These are phyloP conservation scores for Fagopyrum esculentum DNA, from an alignment of 148 eudicot species.

Conservation along the genomic window DNA sequence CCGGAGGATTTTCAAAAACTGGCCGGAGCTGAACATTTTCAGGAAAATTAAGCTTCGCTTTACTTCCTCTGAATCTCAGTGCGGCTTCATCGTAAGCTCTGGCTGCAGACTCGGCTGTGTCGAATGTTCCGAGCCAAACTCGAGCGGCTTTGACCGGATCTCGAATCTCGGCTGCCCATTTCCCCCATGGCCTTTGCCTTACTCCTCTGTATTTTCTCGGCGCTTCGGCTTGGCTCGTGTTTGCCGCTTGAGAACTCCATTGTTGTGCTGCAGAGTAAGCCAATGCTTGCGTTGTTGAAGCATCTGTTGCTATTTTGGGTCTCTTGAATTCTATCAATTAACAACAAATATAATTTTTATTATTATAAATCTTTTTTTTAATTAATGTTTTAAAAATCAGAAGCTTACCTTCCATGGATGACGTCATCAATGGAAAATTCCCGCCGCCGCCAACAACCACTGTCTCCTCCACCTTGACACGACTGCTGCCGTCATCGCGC, in stretches of 20 bases:
- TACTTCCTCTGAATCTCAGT: slow-evolving; percentile 57
- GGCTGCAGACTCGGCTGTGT: slow-evolving; percentile 75
- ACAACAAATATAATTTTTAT: neutral
- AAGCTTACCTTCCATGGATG: neutral
- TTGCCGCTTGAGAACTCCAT: neutral
- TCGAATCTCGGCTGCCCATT: slow-evolving; percentile 85
- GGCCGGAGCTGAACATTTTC: slow-evolving; percentile 38
- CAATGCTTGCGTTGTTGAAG: neutral
- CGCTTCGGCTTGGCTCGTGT: neutral
- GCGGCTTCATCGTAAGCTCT: slow-evolving; percentile 75
- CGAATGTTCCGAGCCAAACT: slow-evolving; percentile 79
- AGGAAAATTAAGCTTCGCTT: slow-evolving; percentile 82
- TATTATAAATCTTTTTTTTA: no score
- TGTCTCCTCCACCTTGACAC: slow-evolving; percentile 6
- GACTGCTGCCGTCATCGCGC: slow-evolving; percentile 22
- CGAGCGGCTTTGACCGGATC: slow-evolving; percentile 73
- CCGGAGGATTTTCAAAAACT: neutral
- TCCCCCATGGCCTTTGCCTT: slow-evolving; percentile 82
- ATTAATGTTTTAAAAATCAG: neutral
- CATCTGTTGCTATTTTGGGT: neutral
- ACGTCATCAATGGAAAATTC: neutral
- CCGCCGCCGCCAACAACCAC: neutral
- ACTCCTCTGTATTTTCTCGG: slow-evolving; percentile 67
- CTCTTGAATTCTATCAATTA: neutral
- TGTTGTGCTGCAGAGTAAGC: neutral